phyloP scores from a whole-genome alignment of 2,329 filamentous ascomycete species.

The Mycogone perniciosa region DNA sequence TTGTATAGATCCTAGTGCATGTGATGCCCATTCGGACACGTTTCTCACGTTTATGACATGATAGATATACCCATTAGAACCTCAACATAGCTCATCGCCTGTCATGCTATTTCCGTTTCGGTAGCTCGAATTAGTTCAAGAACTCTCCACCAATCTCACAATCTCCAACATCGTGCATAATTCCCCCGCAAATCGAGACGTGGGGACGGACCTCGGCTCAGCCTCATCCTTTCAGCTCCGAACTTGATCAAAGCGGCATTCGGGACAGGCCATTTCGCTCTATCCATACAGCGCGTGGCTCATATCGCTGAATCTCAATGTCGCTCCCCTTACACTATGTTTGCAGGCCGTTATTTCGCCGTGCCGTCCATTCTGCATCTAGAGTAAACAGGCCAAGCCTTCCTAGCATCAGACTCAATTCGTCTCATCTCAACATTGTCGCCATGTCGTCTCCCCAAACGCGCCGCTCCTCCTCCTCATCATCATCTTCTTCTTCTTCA shows the following conservation, averaged over 20 bases:
- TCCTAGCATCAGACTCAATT: neutral
- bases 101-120: neutral
- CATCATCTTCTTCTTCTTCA: conserved; percentile 9
- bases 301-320: conserved; percentile 3
- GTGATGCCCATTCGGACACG: neutral
- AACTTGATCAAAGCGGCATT: neutral
- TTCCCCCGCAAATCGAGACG: neutral
- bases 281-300: neutral
- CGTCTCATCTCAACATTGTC: neutral
- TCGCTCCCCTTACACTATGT: conserved; percentile 2
- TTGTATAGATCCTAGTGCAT: neutral
- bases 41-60: too few relatives aligned
- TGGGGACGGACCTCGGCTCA: conserved; percentile 12
- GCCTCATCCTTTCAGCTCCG: neutral
- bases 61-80: neutral
- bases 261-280: neutral
- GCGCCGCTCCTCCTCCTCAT: conserved; percentile 10
- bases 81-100: neutral
- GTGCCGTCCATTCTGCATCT: neutral
- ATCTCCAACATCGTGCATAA: neutral
- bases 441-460: conserved; percentile 8
- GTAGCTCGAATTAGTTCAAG: too few relatives aligned
- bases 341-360: conserved; percentile 6
- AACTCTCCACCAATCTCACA: neutral
- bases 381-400: neutral